Evolutionary conservation across 352 stramenopile species (phyloP), one percentile per base, ranked within the genome.

Genomic region (Phytophthora melonis): DNA sequence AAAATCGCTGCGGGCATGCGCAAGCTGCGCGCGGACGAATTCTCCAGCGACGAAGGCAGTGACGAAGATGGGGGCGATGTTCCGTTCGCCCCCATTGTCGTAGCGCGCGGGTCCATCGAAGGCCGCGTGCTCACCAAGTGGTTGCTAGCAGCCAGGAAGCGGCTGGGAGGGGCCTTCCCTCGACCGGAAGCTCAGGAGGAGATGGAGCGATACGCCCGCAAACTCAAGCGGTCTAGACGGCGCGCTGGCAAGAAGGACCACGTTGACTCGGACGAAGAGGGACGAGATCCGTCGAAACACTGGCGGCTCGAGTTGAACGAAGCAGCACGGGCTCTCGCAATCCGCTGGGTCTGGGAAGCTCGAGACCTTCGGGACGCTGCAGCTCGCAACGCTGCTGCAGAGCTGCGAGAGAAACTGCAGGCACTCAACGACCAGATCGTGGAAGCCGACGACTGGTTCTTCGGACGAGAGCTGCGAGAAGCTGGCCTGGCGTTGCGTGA

Each of bases 51-150:
- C 60, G 74, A 78, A 75, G 70, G 66, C 25, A 81, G 74, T 30
- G 93, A 98, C 57, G 96, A 98, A 49, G 84, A 93, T 23, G 72
- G 87, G 25, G 66, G 76, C 13, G 78, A 86, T 49, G 81, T 92
- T 13, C 74, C 92, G 16, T 99, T 98, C 78, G 95, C 98, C 52
- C 93, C 95, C 5, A 83, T 99, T 1, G 89, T 99, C 5, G 90
- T 99, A 14, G 88, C 89, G 16, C 86, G 94, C 18, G 90, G 77
- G 7, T 97, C 96, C 18, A 82, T 89, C 27, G 94, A 99, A 82
- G 97, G 97, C 7, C 84, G 89, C 11, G 96, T 98, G 77, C 93
- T 99, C 80, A 90, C 74, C 41, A 99, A 99, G 71, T 99, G 97
- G 97, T 77, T 99, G 16, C 59, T 94, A 32, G 97, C 96, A 18